Evolutionary conservation across 1,284 basidiomycete genomes (phyloP).

Genomic region (Ustilago shanxiensis): DNA sequence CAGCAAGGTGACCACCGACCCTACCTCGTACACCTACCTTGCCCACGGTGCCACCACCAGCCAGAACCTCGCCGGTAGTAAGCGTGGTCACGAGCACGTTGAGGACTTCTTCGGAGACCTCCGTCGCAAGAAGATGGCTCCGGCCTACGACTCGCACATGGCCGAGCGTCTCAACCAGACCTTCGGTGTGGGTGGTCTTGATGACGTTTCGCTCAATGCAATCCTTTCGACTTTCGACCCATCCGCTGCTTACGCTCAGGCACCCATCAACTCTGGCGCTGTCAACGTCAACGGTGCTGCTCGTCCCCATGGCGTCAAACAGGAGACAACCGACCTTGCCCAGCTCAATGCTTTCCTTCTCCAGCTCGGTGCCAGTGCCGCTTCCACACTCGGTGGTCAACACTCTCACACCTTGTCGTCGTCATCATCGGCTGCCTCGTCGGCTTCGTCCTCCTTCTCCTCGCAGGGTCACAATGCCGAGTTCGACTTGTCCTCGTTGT

Average conservation of each 20-base stretch:
- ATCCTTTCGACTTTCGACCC: conserved; percentile 51
- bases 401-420: conserved; percentile 40
- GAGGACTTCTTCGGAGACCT: conserved; percentile 65
- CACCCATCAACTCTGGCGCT: conserved; percentile 16
- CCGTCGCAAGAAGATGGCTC: conserved; percentile 60
- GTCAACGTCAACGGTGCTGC: conserved; percentile 7
- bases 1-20: conserved; percentile 52
- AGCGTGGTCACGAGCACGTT: conserved; percentile 61
- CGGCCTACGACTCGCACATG: conserved; percentile 65
- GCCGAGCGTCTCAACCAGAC: conserved; percentile 63
- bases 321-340: conserved; percentile 68
- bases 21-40: conserved; percentile 60
- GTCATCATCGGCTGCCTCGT: conserved; percentile 16
- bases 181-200: conserved; percentile 54
- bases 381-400: conserved; percentile 48
- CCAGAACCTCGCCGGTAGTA: conserved; percentile 49
- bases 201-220: conserved; percentile 56
- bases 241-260: conserved; percentile 17
- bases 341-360: conserved; percentile 68
- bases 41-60: conserved; percentile 55
- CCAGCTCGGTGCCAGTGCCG: conserved; percentile 67
- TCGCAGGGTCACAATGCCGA: conserved; percentile 39
- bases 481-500: conserved; percentile 58
- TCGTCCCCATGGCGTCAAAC: conserved; percentile 71
- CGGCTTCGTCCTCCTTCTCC: conserved; percentile 39